These are phyloP conservation scores for Mantamonas sphyraenae DNA, from an alignment of 78 protist genomes.

Conservation along the genomic window DNA sequence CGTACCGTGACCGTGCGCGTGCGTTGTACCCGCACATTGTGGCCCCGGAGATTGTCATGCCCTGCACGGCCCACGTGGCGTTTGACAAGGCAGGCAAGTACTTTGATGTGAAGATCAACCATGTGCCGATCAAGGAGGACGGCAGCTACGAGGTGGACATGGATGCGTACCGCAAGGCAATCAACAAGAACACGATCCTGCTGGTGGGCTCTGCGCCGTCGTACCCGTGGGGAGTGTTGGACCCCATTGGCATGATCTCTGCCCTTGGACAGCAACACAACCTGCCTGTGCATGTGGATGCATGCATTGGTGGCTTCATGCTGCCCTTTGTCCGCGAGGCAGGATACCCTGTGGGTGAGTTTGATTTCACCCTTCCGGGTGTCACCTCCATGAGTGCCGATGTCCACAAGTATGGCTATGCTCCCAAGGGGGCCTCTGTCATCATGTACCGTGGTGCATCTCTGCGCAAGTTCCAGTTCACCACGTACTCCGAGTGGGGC, in stretches of 20 bases:
- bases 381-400: constrained; percentile 63
- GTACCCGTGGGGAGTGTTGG: constrained; percentile 54
- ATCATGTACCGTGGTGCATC: constrained; percentile 41
- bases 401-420: constrained; percentile 70
- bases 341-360: constrained; percentile 4
- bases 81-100: constrained; percentile 53
- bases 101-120: constrained; percentile 13
- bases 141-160: background rate
- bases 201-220: constrained; percentile 47
- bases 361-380: constrained; percentile 44
- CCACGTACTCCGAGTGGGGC: constrained; percentile 33
- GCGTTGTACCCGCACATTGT: constrained; percentile 4
- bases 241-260: constrained; percentile 24
- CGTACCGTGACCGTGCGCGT: constrained; percentile 51
- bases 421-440: constrained; percentile 52
- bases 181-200: constrained; percentile 34
- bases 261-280: background rate
- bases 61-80: constrained; percentile 44
- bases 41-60: constrained; percentile 38
- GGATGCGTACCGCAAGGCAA: background rate
- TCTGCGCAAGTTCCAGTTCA: constrained; percentile 32
- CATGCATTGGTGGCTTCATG: constrained; percentile 60
- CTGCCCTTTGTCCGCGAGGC: constrained; percentile 1
- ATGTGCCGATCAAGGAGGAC: constrained; percentile 3
- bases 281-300: constrained; percentile 49